Evolutionary conservation across 208 protist genomes (phyloP).

Genomic region (Leishmania guyanensis): DNA sequence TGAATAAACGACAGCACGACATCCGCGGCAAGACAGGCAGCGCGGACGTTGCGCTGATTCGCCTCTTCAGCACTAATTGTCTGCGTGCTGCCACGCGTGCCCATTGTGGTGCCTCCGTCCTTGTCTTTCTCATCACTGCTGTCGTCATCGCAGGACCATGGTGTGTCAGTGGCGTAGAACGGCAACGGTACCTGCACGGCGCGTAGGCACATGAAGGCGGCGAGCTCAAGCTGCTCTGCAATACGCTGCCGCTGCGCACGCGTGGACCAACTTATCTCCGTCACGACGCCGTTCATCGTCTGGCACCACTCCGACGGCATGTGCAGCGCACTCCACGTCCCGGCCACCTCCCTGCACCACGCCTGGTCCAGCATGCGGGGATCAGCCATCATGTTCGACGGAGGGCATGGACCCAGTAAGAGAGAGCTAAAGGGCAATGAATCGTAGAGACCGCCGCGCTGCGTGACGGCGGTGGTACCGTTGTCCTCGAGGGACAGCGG

Average conservation of each 20-base stretch:
- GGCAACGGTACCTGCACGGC: constrained; percentile 79
- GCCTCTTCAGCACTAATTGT: constrained; percentile 1
- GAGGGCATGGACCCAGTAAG: constrained; percentile 17
- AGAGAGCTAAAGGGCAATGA: constrained; percentile 23
- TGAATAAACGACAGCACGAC: constrained; percentile 40
- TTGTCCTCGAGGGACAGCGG: neutral
- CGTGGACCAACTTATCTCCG: constrained; percentile 40
- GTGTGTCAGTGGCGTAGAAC: constrained; percentile 10
- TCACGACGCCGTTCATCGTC: constrained; percentile 45
- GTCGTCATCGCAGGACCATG: constrained; percentile 14
- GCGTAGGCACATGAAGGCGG: constrained; percentile 65
- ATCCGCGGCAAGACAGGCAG: constrained; percentile 45
- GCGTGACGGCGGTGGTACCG: neutral
- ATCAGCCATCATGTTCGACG: neutral
- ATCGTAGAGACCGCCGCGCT: neutral
- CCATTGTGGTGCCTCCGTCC: neutral
- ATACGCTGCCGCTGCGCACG: constrained; percentile 25
- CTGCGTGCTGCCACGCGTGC: neutral
- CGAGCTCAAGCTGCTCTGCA: constrained; percentile 64
- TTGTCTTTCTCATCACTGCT: constrained; percentile 3
- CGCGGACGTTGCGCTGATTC: constrained; percentile 33
- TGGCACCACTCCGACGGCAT: constrained; percentile 54
- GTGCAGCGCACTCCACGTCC: constrained; percentile 37
- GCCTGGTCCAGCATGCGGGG: constrained; percentile 1
- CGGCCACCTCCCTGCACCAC: constrained; percentile 20